These are phyloP conservation scores for Vanderwaltozyma yarrowii DNA, from an alignment of 805 yeast species.

Conservation along the genomic window DNA sequence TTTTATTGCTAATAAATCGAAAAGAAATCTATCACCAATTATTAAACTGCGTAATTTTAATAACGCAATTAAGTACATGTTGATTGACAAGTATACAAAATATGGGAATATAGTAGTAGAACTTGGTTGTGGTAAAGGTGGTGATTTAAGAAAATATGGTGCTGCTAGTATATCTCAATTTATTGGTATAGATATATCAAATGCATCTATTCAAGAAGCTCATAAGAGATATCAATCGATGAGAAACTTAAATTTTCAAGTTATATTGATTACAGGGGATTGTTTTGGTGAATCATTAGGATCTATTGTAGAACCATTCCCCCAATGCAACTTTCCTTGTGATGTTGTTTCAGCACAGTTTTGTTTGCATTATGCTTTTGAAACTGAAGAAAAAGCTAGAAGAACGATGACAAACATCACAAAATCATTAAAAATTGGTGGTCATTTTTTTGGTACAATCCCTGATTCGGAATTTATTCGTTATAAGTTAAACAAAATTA, in stretches of 20 bases:
- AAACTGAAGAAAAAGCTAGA: constrained; percentile 69
- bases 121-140: constrained; percentile 96
- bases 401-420: constrained; percentile 66
- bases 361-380: constrained; percentile 91
- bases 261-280: constrained; percentile 86
- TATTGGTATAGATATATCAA: constrained; percentile 87
- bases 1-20: constrained; percentile 47
- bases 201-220: constrained; percentile 80
- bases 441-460: constrained; percentile 85
- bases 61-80: constrained; percentile 80
- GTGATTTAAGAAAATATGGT: constrained; percentile 87
- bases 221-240: constrained; percentile 54
- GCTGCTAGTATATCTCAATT: constrained; percentile 63
- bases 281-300: constrained; percentile 68
- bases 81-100: constrained; percentile 59
- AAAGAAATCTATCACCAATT: constrained; percentile 71
- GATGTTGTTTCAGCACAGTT: constrained; percentile 87
- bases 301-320: constrained; percentile 55
- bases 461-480: constrained; percentile 83
- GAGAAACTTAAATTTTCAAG: constrained; percentile 55
- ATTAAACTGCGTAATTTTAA: constrained; percentile 81
- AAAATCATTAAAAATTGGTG: constrained; percentile 67
- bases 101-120: constrained; percentile 58
- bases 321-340: constrained; percentile 63
- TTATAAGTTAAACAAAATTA: constrained; percentile 45